Percentiles rank a stretch among this genome's conserved stretches.
These are phyloP conservation scores for Ophiostoma sp. DNA, from an alignment of 2,329 filamentous ascomycete genomes.

Conservation along the genomic window DNA sequence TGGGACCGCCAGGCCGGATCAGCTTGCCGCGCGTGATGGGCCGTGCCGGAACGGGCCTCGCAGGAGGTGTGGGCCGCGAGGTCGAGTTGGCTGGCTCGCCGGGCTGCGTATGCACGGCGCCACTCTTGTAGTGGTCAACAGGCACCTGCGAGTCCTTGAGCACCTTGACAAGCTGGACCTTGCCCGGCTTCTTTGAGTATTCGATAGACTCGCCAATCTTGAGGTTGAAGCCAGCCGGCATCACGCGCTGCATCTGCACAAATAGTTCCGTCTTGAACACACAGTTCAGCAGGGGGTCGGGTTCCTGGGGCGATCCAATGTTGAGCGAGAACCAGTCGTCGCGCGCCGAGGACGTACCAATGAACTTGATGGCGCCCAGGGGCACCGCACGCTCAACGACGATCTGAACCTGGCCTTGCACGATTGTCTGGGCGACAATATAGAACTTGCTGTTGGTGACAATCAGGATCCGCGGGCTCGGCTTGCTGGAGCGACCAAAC, in stretches of 20 bases:
- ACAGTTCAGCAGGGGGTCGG: constrained; percentile 90
- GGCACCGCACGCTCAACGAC: constrained; percentile 74
- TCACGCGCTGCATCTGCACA: constrained; percentile 75
- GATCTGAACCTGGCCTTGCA: constrained; percentile 77
- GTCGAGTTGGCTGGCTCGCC: constrained; percentile 79
- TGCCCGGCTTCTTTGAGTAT: constrained; percentile 96
- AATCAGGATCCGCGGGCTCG: constrained; percentile 76
- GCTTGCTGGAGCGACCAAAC: constrained; percentile 92
- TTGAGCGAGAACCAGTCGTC: constrained; percentile 98
- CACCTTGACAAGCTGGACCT: constrained; percentile 81
- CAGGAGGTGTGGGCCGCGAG: constrained; percentile 79
- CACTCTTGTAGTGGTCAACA: constrained; percentile 89
- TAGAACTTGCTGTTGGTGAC: constrained; percentile 84
- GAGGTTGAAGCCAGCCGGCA: constrained; percentile 74
- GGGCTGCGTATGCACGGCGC: constrained; percentile 75
- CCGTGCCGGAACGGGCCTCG: constrained; percentile 77
- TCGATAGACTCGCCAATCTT: constrained; percentile 81
- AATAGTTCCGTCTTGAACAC: constrained; percentile 97
- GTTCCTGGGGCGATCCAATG: constrained; percentile 80
- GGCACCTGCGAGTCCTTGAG: constrained; percentile 74
- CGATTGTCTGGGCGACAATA: constrained; percentile 75
- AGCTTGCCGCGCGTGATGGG: constrained; percentile 92
- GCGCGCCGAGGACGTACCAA: constrained; percentile 72
- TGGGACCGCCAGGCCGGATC: constrained; percentile 82
- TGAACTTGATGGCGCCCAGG: constrained; percentile 80